Percentiles rank a stretch among this genome's conserved stretches.
These are phyloP conservation scores for Neurospora sp. DNA, from an alignment of 495 filamentous ascomycete species.

Conservation along the genomic window DNA sequence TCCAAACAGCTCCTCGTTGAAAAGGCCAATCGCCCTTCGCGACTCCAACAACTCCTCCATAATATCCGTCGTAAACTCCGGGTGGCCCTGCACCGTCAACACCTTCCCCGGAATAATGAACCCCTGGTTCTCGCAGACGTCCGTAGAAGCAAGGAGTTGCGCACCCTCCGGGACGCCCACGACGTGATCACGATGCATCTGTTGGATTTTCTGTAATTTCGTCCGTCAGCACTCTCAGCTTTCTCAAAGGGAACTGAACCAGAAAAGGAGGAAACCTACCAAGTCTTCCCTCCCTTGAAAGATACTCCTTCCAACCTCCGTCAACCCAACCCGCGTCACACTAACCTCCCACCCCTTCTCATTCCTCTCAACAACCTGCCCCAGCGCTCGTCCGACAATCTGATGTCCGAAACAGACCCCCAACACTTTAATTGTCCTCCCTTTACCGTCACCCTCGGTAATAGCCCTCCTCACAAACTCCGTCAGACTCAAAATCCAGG, in stretches of 20 bases:
- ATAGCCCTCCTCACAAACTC: slow-evolving; percentile 51
- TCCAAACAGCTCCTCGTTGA: slow-evolving; percentile 50
- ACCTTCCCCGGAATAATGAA: slow-evolving; percentile 59
- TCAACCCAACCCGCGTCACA: slow-evolving; percentile 61
- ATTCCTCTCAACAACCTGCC: slow-evolving; percentile 54
- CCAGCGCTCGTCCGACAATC: slow-evolving; percentile 71
- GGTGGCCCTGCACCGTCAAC: slow-evolving; percentile 84
- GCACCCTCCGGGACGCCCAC: slow-evolving; percentile 50
- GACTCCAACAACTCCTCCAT: slow-evolving; percentile 54
- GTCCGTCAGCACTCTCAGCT: neutral
- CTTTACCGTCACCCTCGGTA: slow-evolving; percentile 12
- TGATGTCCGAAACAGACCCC: slow-evolving; percentile 91
- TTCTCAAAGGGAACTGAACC: neutral
- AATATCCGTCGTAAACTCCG: slow-evolving; percentile 75
- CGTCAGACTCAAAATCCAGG: slow-evolving; percentile 70
- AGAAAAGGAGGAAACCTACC: slow-evolving; percentile 34
- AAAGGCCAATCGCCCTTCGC: slow-evolving; percentile 52
- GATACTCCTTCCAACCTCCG: slow-evolving; percentile 57
- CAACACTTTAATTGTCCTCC: slow-evolving; percentile 49
- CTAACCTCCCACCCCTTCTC: slow-evolving; percentile 71
- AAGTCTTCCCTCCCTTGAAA: slow-evolving; percentile 55
- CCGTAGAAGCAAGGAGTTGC: slow-evolving; percentile 54
- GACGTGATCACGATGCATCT: slow-evolving; percentile 89
- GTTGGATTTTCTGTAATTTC: slow-evolving; percentile 45
- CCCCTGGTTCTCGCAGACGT: slow-evolving; percentile 63